Base-by-base conservation (phyloP, 129 eudicot species). In the Lonicera japonica region DNA sequence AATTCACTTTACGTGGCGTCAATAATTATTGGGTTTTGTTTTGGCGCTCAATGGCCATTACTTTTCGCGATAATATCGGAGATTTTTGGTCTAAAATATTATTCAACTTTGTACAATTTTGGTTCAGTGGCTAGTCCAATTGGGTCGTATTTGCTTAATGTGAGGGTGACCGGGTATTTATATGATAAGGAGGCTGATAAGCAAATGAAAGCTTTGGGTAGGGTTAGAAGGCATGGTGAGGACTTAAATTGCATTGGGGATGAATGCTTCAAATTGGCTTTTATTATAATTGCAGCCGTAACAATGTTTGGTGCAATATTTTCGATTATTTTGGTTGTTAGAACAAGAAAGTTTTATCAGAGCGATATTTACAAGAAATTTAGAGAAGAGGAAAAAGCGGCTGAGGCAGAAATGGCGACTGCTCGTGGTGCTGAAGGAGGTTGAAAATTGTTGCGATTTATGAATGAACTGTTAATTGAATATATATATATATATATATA, bases 1-100 rank as follows among this genome's bases (percentile, higher is more conserved):
- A 85, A 85, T 39, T 84, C 88, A 2, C 86, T 89, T 36, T 89
- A 89, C 52, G 51, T 89, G 0, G 97, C 95, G 0, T 89, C 97
- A 5, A 72, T 82, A n/a, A 73, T 89, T 19, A 89, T 89, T n/a
- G 97, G 97, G 17, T 89, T 89, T 65, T 82, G 85, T 57, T 89
- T 85, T 48, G 96, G 96, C 1, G 96, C 96, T 1, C 96, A 89
- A 64, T 89, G 97, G 97, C 97, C 97, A n/a, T 66, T 85, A 52
- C 97, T 89, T 14, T 89, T 85, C 63, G 95, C 95, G 5, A 89
- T 89, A 53, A 89, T 89, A 11, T 89, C 97, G 2, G 97, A 89
- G 70, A 75, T 89, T 12, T 89, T 85, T 20, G 97, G 97, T 36
- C 82, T 89, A 8, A 89, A 89, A 59, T 89, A 89, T 47, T 89